phyloP scores from a whole-genome alignment of 352 stramenopile genomes.

The Globisporangium viniferum region DNA sequence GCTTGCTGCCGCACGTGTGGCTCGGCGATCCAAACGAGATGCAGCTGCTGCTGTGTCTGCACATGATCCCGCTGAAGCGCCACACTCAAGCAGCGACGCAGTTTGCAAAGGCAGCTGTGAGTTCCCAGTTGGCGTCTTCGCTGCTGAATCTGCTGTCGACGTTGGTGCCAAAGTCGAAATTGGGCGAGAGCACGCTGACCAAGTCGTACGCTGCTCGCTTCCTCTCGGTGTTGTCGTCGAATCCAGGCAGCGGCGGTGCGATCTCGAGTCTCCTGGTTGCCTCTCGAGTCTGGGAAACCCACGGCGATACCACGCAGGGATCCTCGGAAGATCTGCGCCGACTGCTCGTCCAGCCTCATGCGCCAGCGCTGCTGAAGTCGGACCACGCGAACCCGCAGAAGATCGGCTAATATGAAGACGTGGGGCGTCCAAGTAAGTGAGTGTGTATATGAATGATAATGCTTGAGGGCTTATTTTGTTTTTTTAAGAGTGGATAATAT shows the following conservation, averaged over 20 bases:
- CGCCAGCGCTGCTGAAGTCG: slow-evolving; percentile 71
- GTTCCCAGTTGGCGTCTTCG: slow-evolving; percentile 69
- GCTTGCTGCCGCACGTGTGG: slow-evolving; percentile 73
- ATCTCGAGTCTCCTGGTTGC: slow-evolving; percentile 79
- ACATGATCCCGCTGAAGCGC: slow-evolving; percentile 87
- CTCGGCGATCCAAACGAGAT: slow-evolving; percentile 77
- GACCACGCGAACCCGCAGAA: slow-evolving; percentile 85
- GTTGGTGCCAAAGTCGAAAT: slow-evolving; percentile 75
- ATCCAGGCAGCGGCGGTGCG: slow-evolving; percentile 76
- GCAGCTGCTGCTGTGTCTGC: slow-evolving; percentile 78
- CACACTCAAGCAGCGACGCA: slow-evolving; percentile 83
- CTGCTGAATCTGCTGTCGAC: slow-evolving; percentile 83
- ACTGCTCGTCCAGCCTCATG: slow-evolving; percentile 67
- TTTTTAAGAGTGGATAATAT: slow-evolving; percentile 11
- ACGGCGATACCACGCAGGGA: slow-evolving; percentile 77
- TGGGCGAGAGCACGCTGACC: slow-evolving; percentile 73
- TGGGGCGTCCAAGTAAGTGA: background rate
- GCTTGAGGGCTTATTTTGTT: background rate
- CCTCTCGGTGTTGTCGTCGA: slow-evolving; percentile 78
- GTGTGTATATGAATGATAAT: background rate
- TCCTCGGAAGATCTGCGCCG: slow-evolving; percentile 78
- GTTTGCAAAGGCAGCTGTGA: slow-evolving; percentile 80
- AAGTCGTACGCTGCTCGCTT: slow-evolving; percentile 84
- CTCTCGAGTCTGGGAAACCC: slow-evolving; percentile 79
- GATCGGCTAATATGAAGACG: slow-evolving; percentile 43